phyloP scores from a whole-genome alignment of 208 protist genomes.

The Leishmania amazonensis region DNA sequence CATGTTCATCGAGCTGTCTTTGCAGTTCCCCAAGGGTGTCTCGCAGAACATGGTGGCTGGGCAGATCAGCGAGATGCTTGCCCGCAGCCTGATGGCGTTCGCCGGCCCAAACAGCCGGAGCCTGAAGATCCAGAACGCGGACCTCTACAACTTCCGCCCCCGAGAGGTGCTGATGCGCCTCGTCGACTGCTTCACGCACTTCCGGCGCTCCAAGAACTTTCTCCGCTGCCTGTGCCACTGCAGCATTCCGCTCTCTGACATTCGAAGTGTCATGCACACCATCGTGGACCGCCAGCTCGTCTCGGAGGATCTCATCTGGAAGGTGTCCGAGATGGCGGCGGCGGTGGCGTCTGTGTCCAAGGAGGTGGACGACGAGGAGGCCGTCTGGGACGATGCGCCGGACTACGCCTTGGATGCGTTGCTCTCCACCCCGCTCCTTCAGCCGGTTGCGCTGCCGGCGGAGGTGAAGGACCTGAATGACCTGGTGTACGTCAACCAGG shows the following conservation, averaged over 20 bases:
- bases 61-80: constrained; percentile 89
- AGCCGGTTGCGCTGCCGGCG: constrained; percentile 82
- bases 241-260: constrained; percentile 62
- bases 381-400: constrained; percentile 85
- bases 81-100: constrained; percentile 80
- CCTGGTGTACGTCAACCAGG: constrained; percentile 81
- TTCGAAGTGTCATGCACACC: constrained; percentile 54
- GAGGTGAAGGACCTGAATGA: constrained; percentile 81
- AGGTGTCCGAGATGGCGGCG: constrained; percentile 62
- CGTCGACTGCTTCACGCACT: constrained; percentile 83
- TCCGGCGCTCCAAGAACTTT: constrained; percentile 73
- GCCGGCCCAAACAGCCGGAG: constrained; percentile 75
- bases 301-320: constrained; percentile 57
- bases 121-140: constrained; percentile 80
- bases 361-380: constrained; percentile 74
- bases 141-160: constrained; percentile 79
- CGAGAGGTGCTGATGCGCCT: constrained; percentile 77
- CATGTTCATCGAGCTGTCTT: constrained; percentile 85
- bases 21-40: constrained; percentile 77
- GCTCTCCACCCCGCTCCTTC: constrained; percentile 74
- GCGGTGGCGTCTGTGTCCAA: constrained; percentile 53
- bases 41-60: constrained; percentile 89
- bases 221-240: constrained; percentile 79
- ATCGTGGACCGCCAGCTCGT: constrained; percentile 75
- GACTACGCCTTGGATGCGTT: constrained; percentile 87